These are phyloP conservation scores for Fusarium brevicatenulatum DNA, from an alignment of 2,329 filamentous ascomycete genomes.

Conservation along the genomic window DNA sequence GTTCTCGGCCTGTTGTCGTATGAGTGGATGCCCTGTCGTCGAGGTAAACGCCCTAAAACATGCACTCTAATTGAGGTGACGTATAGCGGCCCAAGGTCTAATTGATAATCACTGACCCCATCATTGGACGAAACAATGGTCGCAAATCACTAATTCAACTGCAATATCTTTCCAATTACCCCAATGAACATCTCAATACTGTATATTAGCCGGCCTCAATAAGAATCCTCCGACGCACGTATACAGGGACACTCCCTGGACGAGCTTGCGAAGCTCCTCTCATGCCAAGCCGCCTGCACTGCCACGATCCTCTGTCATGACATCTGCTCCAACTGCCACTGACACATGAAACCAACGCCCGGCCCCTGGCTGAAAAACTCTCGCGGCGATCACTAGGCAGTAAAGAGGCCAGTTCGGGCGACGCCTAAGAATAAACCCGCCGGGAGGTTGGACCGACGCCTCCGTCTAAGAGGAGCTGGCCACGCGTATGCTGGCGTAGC, in stretches of 20 bases:
- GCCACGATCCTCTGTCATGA: constrained; percentile 32
- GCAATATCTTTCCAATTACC: background rate
- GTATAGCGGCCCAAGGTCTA: constrained; percentile 14
- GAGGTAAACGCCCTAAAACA: constrained; percentile 12
- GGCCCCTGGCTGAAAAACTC: constrained; percentile 24
- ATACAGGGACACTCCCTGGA: constrained; percentile 6
- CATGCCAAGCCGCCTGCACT: constrained; percentile 36
- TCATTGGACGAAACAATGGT: constrained; percentile 2
- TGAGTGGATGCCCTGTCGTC: constrained; percentile 2
- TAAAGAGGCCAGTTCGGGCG: constrained; percentile 28
- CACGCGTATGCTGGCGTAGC: constrained; percentile 42
- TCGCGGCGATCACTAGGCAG: constrained; percentile 34
- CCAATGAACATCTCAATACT: constrained; percentile 16
- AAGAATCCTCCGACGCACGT: background rate
- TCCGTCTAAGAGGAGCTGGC: constrained; percentile 11
- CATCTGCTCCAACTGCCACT: constrained; percentile 4
- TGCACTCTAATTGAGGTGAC: constrained; percentile 17
- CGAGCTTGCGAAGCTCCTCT: constrained; percentile 28
- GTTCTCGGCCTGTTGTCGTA: background rate
- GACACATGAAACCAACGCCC: constrained; percentile 22
- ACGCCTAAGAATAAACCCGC: constrained; percentile 24
- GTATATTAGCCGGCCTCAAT: constrained; percentile 11
- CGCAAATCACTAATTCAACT: background rate
- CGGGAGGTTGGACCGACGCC: constrained; percentile 20
- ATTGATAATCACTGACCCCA: background rate